phyloP scores from a whole-genome alignment of 176 grass and related monocot species.

The Themeda triandra region DNA sequence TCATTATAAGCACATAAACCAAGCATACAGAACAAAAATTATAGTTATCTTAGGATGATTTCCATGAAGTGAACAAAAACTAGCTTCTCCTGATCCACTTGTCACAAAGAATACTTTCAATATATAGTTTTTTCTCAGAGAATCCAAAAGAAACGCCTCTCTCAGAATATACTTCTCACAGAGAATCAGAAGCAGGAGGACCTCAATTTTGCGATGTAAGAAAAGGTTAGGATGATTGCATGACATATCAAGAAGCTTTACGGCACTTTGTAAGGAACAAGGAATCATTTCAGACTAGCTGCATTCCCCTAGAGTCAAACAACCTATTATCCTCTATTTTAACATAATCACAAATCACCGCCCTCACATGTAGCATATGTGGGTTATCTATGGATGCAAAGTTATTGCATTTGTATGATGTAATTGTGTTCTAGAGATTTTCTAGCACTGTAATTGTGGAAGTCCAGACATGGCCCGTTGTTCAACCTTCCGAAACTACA shows the following conservation, averaged over 20 bases:
- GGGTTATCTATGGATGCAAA: background rate
- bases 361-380: background rate
- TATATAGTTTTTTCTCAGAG: background rate
- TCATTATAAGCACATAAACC: background rate
- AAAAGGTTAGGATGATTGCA: background rate
- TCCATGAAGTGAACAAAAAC: background rate
- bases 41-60: background rate
- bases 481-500: background rate
- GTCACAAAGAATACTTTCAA: background rate
- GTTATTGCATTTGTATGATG: background rate
- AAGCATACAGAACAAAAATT: background rate
- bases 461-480: background rate
- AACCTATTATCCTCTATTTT: background rate
- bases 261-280: background rate
- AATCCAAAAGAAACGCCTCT: background rate
- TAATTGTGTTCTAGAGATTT: background rate
- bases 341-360: conserved; percentile 1
- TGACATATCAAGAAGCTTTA: background rate
- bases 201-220: background rate
- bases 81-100: background rate
- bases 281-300: background rate
- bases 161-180: background rate
- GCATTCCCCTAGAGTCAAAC: background rate
- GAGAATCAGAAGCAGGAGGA: background rate
- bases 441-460: background rate